Evolutionary conservation across 1,284 basidiomycete genomes (phyloP).

Genomic region (Heterobasidion occidentale): DNA sequence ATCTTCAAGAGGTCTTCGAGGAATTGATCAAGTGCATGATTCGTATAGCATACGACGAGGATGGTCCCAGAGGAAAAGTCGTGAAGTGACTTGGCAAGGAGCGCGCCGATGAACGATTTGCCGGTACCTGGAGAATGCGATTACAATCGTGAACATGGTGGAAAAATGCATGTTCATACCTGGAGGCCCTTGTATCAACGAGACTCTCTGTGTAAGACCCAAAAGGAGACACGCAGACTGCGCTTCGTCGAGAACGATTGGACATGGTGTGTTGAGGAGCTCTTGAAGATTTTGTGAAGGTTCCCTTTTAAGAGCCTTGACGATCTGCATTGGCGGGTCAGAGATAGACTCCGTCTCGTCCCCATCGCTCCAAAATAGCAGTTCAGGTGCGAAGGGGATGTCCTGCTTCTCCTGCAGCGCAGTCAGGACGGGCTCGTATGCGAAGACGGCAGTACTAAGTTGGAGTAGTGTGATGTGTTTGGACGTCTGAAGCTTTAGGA

Average conservation of each 20-base stretch:
- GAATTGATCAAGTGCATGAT: constrained; percentile 61
- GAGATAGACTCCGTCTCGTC: constrained; percentile 7
- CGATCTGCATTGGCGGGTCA: constrained; percentile 15
- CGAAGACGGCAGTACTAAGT: constrained; percentile 51
- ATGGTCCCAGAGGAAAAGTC: constrained; percentile 37
- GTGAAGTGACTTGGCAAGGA: constrained; percentile 49
- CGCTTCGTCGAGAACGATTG: constrained; percentile 40
- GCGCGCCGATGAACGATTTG: constrained; percentile 59
- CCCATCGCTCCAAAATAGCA: constrained; percentile 43
- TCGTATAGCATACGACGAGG: constrained; percentile 60
- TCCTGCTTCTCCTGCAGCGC: constrained; percentile 36
- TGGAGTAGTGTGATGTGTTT: constrained; percentile 38
- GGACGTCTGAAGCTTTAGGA: constrained; percentile 30
- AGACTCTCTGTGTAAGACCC: constrained; percentile 44
- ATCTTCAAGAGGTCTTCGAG: constrained; percentile 50
- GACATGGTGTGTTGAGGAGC: constrained; percentile 25
- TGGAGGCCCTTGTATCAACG: constrained; percentile 60
- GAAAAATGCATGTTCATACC: constrained; percentile 25
- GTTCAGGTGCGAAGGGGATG: constrained; percentile 38
- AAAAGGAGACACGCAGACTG: constrained; percentile 42
- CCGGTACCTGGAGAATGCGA: constrained; percentile 41
- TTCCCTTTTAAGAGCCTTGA: constrained; percentile 24
- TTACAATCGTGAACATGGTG: background rate
- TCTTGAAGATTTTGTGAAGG: constrained; percentile 32
- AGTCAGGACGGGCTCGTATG: constrained; percentile 51